Conservation (phyloP, 2,329 filamentous ascomycete genomes). For the Fusarium floridanum region DNA sequence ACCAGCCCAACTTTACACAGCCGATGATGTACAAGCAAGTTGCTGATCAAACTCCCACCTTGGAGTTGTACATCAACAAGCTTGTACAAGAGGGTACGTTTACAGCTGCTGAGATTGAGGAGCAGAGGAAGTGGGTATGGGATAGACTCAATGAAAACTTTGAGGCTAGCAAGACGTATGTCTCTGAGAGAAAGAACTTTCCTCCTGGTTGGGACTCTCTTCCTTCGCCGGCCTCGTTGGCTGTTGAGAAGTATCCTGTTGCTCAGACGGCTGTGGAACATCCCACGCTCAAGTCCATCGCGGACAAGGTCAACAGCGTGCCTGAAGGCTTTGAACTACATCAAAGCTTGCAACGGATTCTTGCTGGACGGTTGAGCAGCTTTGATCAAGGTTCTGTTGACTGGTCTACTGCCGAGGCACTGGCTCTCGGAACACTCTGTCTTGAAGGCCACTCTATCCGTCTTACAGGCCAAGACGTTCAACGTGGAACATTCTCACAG, state of each 20-base stretch:
- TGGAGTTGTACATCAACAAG: slow-evolving; percentile 91
- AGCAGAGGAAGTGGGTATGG: slow-evolving; percentile 99
- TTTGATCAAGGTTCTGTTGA: slow-evolving; percentile 93
- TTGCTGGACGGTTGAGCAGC: slow-evolving; percentile 87
- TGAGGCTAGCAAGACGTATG: slow-evolving; percentile 94
- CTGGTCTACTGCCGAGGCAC: slow-evolving; percentile 94
- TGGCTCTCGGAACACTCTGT: slow-evolving; percentile 91
- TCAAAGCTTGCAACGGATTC: slow-evolving; percentile 95
- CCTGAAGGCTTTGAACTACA: slow-evolving; percentile 91
- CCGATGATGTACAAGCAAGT: slow-evolving; percentile 99
- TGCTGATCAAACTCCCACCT: slow-evolving; percentile 80
- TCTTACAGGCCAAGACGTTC: slow-evolving; percentile 97
- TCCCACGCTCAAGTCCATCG: slow-evolving; percentile 82
- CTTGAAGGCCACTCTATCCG: slow-evolving; percentile 94
- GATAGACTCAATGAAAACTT: slow-evolving; percentile 98
- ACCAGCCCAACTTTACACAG: slow-evolving; percentile 98
- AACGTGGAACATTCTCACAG: slow-evolving; percentile 99
- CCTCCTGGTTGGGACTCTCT: slow-evolving; percentile 67
- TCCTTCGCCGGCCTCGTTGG: slow-evolving; percentile 56
- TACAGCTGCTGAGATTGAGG: slow-evolving; percentile 95
- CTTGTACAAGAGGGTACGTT: slow-evolving; percentile 92
- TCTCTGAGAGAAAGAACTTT: slow-evolving; percentile 93
- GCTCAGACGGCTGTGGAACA: slow-evolving; percentile 82
- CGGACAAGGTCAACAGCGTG: slow-evolving; percentile 78
- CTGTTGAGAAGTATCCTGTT: slow-evolving; percentile 93